Evolutionary conservation across 75 land plant genomes (phyloP), one percentile per base, ranked within the genome.

Genomic region (Ceratopteris richardii): DNA sequence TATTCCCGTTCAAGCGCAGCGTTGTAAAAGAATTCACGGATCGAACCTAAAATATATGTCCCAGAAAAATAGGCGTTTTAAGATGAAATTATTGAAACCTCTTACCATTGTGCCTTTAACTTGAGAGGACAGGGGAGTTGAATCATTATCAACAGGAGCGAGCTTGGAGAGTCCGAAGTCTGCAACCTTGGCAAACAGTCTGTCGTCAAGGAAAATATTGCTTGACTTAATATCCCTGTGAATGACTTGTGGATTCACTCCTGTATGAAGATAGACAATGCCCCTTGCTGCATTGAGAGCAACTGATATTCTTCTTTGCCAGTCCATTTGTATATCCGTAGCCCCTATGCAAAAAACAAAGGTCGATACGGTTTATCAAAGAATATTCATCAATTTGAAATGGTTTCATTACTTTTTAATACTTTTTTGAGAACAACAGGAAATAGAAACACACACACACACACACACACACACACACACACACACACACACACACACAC

Each of bases 71-170:
- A n/a, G n/a, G 37, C 37, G 9, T 9, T 9, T 33, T 9, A 33
- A 4, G 37, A 33, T 33, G 9, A 33, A 33, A 33, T 33, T 33
- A 33, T 33, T 3, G 7, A 33, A 9, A 3, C 37, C 37, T 9
- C 59, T 44, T 60, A 56, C 66, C 57, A 63, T 3, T 22, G 77
- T 74, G 29, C 77, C 73, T 62, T 63, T 70, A 55, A 69, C 57
- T 31, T 62, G 42, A 26, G 71, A 63, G 16, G 66, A 54, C 39
- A 68, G 26, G 44, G 66, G 57, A 1, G 56, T 10, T 20, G 28
- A 27, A 13, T 51, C 66, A 18, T 36, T 54, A 7, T 24, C 76
- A 0, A 25, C 52, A 21, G 74, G 54, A 1, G 64, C 55, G 20
- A 69, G 24, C 54, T 70, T 55, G 10, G 75, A 62, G 1, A 70